Evolutionary conservation across 163 green algal species (phyloP).

Genomic region (Scenedesmus sp.): DNA sequence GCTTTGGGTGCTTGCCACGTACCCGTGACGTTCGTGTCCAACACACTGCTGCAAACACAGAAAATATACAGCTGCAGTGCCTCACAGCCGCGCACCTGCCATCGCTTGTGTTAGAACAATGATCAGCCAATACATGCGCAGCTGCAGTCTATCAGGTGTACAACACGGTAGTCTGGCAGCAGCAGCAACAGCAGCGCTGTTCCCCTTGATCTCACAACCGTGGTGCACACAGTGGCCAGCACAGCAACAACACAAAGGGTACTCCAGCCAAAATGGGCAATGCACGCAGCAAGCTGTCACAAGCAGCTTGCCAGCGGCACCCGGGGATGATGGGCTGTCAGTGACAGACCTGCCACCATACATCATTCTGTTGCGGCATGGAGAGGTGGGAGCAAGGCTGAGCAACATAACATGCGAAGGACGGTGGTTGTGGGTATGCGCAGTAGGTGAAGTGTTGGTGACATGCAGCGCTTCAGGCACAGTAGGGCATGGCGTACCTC

Average conservation of each 20-base stretch:
- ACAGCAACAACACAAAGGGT: background rate
- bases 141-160: background rate
- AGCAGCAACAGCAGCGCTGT: background rate
- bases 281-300: background rate
- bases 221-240: background rate
- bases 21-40: background rate
- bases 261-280: background rate
- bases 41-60: background rate
- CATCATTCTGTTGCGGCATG: conserved; percentile 53
- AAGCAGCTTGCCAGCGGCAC: background rate
- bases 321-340: background rate
- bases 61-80: background rate
- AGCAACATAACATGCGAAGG: background rate
- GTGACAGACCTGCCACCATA: conserved; percentile 43
- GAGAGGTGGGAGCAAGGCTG: conserved; percentile 34
- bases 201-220: background rate
- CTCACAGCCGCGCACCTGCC: background rate
- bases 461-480: background rate
- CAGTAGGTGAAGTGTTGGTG: background rate
- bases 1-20: background rate
- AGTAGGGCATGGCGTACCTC: too few relatives aligned
- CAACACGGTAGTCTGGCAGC: background rate
- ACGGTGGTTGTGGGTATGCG: background rate
- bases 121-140: background rate
- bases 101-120: background rate